Evolutionary conservation across 257 asterid species (phyloP), one percentile per base, ranked within the genome.

Genomic region (Solanum boliviense): DNA sequence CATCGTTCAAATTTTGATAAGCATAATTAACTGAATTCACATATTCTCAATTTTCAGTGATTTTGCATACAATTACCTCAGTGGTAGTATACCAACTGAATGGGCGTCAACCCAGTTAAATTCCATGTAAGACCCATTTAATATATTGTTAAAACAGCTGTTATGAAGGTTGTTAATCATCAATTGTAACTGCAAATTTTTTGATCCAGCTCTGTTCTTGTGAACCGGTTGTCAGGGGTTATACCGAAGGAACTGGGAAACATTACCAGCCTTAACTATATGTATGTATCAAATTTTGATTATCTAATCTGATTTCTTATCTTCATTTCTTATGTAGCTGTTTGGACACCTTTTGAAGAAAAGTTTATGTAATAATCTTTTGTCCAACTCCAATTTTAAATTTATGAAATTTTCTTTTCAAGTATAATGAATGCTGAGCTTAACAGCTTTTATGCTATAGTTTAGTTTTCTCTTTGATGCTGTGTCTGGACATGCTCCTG

Each of bases 211-310:
- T 94, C 99, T 78, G 93, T 97, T 85, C 95, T 97, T 89, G 99
- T 94, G 85, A 97, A 97, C 90, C 96, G 94, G 87, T 91, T 97
- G 89, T 94, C 99, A 15, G 99, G 99, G 85, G 94, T 89, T 87
- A 93, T 97, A 91, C 99, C 98, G 6, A 91, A 88, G 89, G 93
- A 91, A 48, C 86, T 97, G 89, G 98, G 94, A 84, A 93, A 91
- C 89, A 86, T 97, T 86, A 88, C 96, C 86, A 93, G 88, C 94
- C 99, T 97, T 89, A 93, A 92, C 39, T 95, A 95, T 93, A 87
- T 97, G 99, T 96, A 94, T 48, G 98, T 89, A 87, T 89, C 86
- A 48, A 44, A 36, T 89, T 88, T 74, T 87, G 46, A 83, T 83
- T 87, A 56, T 48, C 41, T 82, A 3, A 82, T 82, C 41, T 48